Base-by-base conservation (phyloP, 208 protist genomes). In the Trypanosoma boissoni region DNA sequence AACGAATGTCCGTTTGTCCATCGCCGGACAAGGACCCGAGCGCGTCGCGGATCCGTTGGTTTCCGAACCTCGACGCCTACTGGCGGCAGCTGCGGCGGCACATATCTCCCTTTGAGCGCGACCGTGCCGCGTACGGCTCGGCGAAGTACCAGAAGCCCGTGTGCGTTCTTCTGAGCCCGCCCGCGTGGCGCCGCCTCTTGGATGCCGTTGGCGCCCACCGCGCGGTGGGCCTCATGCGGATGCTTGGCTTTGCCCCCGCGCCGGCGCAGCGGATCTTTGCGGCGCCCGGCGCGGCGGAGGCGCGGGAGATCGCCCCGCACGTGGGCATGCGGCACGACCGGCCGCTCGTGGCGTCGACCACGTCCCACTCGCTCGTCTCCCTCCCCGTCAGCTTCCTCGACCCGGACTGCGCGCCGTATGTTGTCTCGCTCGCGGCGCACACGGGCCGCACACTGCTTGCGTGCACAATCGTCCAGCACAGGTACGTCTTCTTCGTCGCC, bases 321-420 rank as follows among this genome's bases (percentile, higher is more conserved):
- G 68, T 61, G 28, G 57, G 54, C 36, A 48, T 61, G 9, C 46
- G 43, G 12, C 48, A 43, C 1, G 62, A 64, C 20, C 21, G 43
- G 10, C 60, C 62, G 6, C 39, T 69, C 12, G 44, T 71, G 43
- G 69, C 69, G 24, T 74, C 68, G 3, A 68, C 68, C 3, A 42
- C 29, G 12, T 67, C 55, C 41, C 51, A 65, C n/a, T 21, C 60
- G 1, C 48, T 68, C 31, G 52, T 75, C 1, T 63, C 45, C 36
- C 37, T 75, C 10, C 62, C 60, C 14, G 60, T 75, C 23, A 75
- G 49, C 41, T 71, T 62, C 21, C 50, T 75, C 14, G 69, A 75
- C 56, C 69, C 69, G 5, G 54, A 70, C 31, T 75, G 60, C 56
- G 69, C 69, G 23, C 69, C 69, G 1, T 75, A 75, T 43, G 61